phyloP scores from a whole-genome alignment of 176 grass and related monocot species.

The Avena atlantica region DNA sequence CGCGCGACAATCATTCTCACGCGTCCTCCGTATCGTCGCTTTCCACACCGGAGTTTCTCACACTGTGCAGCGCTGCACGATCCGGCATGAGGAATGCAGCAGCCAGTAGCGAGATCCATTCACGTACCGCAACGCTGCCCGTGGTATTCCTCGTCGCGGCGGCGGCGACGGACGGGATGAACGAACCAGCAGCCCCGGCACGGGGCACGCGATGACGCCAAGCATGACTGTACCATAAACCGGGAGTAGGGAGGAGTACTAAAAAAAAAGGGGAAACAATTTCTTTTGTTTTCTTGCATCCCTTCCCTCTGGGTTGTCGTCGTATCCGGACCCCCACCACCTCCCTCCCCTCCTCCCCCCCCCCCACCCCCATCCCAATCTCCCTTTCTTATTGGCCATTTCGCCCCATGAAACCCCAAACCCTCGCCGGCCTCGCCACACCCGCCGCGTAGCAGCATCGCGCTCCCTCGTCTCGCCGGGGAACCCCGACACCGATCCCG shows the following conservation, averaged over 20 bases:
- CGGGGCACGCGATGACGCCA: not conserved
- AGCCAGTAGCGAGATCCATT: not conserved
- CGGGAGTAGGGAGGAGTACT: not conserved
- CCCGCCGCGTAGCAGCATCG: slow-evolving; percentile 22
- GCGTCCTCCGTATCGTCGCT: not conserved
- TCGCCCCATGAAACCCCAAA: slow-evolving; percentile 63
- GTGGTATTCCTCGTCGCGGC: slow-evolving; percentile 4
- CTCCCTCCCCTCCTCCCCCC: not conserved
- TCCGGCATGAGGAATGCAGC: not conserved
- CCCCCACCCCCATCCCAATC: not conserved
- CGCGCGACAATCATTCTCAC: not conserved
- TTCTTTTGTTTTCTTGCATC: slow-evolving; percentile 20
- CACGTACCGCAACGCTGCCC: not conserved
- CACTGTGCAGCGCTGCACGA: not conserved
- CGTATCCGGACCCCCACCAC: slow-evolving; percentile 41
- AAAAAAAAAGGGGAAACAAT: not conserved
- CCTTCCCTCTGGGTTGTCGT: slow-evolving; percentile 42
- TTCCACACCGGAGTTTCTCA: not conserved
- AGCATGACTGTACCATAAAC: not conserved
- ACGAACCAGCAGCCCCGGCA: not conserved
- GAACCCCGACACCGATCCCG: slow-evolving; percentile 13
- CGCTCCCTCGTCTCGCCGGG: not conserved
- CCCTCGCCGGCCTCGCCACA: slow-evolving; percentile 59
- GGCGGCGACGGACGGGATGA: not conserved
- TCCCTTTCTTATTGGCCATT: slow-evolving; percentile 44